Evolutionary conservation across 805 yeast genomes (phyloP).

Genomic region (Suhomyces sp.): DNA sequence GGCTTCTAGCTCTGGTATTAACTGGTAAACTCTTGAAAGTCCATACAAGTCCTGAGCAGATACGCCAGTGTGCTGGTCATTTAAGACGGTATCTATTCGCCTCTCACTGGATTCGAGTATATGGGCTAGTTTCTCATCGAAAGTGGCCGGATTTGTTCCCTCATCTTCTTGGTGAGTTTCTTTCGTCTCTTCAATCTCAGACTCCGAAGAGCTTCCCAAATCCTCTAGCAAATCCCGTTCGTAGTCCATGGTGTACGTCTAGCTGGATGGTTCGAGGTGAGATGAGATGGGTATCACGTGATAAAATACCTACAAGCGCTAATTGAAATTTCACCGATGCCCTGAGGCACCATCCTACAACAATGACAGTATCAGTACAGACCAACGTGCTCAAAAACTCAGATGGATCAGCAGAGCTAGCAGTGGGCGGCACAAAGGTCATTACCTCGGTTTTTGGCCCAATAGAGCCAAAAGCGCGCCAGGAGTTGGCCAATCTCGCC

Average conservation of each 20-base stretch:
- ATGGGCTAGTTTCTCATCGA: not conserved
- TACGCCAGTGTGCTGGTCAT: not conserved
- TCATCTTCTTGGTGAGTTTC: not conserved
- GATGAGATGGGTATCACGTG: not conserved
- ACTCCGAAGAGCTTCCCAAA: slow-evolving; percentile 20
- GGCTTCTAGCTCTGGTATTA: slow-evolving; percentile 22
- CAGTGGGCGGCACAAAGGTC: slow-evolving; percentile 51
- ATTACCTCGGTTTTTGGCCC: slow-evolving; percentile 88
- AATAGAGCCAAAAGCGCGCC: slow-evolving; percentile 75
- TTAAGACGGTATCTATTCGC: not conserved
- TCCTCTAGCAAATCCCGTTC: slow-evolving; percentile 44
- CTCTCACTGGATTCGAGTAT: not conserved
- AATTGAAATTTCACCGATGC: not conserved
- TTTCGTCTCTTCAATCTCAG: not conserved
- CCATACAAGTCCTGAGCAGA: slow-evolving; percentile 16
- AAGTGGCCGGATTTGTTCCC: not conserved
- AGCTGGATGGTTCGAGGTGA: not conserved
- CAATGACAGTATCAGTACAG: slow-evolving; percentile 7
- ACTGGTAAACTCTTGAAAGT: slow-evolving; percentile 20
- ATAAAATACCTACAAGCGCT: not conserved
- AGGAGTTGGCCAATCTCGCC: slow-evolving; percentile 77
- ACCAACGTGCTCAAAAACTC: slow-evolving; percentile 50
- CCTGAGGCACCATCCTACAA: not conserved
- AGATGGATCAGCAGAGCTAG: slow-evolving; percentile 75
- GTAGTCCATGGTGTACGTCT: slow-evolving; percentile 19